Conservation (phyloP, 2,329 filamentous ascomycete genomes). For the Nigrospora sphaerica region DNA sequence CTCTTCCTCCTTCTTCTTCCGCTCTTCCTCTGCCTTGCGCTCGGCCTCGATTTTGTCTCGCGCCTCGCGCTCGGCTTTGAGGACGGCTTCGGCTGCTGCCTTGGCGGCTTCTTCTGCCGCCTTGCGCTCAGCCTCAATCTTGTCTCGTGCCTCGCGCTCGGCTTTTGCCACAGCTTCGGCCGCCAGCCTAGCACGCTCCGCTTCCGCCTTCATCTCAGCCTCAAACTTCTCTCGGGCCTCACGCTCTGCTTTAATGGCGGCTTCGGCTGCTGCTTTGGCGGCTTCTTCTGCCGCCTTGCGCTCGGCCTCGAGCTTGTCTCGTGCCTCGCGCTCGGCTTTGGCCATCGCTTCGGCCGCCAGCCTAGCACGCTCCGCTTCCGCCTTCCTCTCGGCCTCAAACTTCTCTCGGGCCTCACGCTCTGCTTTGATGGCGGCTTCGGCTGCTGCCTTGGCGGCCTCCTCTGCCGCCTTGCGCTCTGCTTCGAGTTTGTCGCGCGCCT, state of each 20-base stretch:
- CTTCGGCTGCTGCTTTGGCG: not conserved
- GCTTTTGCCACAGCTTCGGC: conserved; percentile 25
- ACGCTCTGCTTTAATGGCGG: conserved; percentile 6
- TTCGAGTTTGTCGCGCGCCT: conserved; percentile 26
- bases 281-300: conserved; percentile 15
- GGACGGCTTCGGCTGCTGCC: conserved; percentile 24
- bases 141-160: conserved; percentile 25
- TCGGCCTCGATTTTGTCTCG: conserved; percentile 24
- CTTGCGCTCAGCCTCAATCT: conserved; percentile 25
- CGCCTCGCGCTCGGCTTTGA: conserved; percentile 23
- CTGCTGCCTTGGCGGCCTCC: conserved; percentile 35
- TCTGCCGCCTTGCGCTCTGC: conserved; percentile 32
- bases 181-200: conserved; percentile 36
- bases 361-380: too few relatives aligned
- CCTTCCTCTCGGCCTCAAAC: conserved; percentile 15
- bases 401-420: conserved; percentile 31
- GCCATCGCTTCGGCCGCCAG: too few relatives aligned
- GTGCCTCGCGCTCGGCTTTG: conserved; percentile 25
- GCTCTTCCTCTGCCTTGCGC: conserved; percentile 19
- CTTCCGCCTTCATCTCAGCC: conserved; percentile 36
- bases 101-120: conserved; percentile 25
- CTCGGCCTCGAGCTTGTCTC: conserved; percentile 30
- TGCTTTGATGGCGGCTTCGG: conserved; percentile 33
- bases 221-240: conserved; percentile 20
- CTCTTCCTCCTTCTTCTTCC: conserved; percentile 14